Evolutionary conservation across 306 rosid species (phyloP), one percentile per base, ranked within the genome.

Genomic region (Hippophae tibetana): DNA sequence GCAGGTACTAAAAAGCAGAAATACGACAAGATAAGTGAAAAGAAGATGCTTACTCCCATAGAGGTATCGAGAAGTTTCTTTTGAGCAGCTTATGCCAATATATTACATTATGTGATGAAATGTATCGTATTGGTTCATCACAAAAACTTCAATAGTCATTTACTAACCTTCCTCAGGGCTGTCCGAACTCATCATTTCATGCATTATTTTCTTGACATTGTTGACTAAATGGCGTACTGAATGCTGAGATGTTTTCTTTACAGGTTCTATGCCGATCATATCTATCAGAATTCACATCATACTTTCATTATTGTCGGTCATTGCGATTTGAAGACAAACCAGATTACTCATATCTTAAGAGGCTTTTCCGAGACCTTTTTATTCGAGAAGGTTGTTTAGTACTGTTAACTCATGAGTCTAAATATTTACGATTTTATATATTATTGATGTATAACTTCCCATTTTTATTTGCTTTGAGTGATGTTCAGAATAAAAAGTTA

Each of bases 271-370:
- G 99, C 81, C 85, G 85, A 80, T 79, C 95, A 13, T 74, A 79
- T 80, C 95, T 93, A 53, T 76, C 74, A 45, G 99, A 92, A 60
- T 88, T 92, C 74, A 83, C 96, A 9, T 92, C 99, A 6, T 92
- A 83, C 81, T 92, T 92, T 75, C 99, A 83, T 69, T 85, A 85
- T 42, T 87, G 99, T 71, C 96, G 96, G 38, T 71, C 99, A 0
- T 71, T 92, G 76, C 85, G 99, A 60, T 92, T 92, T 72, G 99
- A 92, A 71, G 99, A 92, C 78, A 87, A 87, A 70, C 99, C 99
- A 51, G 95, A 92, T 80, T 92, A 92, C 79, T 79, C 99, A 1
- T 92, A 87, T 68, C 83, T 88, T 67, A 92, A 92, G 78, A 85
- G 89, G 81, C 99, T 92, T 69, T 92, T 87, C 64, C 78, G 96